A percentile compares a stretch with the other conserved stretches of the same genome.
Evolutionary conservation across 305 asterid genomes (phyloP).

Genomic region (Nicotiana rustica): DNA sequence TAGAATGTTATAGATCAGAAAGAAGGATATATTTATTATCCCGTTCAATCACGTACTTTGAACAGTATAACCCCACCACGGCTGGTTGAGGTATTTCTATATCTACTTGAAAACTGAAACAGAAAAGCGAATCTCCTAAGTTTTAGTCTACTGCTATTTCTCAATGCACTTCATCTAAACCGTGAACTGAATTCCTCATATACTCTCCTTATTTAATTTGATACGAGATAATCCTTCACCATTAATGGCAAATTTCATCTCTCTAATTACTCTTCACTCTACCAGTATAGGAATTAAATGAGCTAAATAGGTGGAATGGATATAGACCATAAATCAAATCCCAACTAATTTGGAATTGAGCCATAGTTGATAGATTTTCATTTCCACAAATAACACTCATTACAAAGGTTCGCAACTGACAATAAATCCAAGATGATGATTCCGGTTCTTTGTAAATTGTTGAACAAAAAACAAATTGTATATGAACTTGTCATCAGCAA

Average conservation of each 20-base stretch:
- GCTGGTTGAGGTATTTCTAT: slow-evolving; percentile 8
- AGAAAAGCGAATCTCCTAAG: not conserved
- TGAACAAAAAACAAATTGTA: not conserved
- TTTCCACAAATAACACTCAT: not conserved
- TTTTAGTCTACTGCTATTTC: slow-evolving; percentile 8
- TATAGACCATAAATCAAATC: not conserved
- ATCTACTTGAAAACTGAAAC: slow-evolving; percentile 1
- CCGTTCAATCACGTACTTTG: slow-evolving; percentile 2
- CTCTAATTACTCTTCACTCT: not conserved
- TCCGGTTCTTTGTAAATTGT: not conserved
- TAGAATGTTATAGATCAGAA: not conserved
- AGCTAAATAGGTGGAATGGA: not conserved
- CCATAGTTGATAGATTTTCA: not conserved
- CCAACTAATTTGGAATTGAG: slow-evolving; percentile 8
- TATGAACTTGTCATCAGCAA: slow-evolving; percentile 21
- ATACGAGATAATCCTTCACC: not conserved
- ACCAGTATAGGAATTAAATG: not conserved
- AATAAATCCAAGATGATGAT: slow-evolving; percentile 9
- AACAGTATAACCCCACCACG: not conserved
- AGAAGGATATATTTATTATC: slow-evolving; percentile 16
- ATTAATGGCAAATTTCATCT: not conserved
- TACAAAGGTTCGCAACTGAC: not conserved
- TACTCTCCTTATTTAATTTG: not conserved
- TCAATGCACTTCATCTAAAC: slow-evolving; percentile 4
- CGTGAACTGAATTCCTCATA: not conserved